Conservation (phyloP, 108 stramenopile genomes). For the Skeletonema menzelii region DNA sequence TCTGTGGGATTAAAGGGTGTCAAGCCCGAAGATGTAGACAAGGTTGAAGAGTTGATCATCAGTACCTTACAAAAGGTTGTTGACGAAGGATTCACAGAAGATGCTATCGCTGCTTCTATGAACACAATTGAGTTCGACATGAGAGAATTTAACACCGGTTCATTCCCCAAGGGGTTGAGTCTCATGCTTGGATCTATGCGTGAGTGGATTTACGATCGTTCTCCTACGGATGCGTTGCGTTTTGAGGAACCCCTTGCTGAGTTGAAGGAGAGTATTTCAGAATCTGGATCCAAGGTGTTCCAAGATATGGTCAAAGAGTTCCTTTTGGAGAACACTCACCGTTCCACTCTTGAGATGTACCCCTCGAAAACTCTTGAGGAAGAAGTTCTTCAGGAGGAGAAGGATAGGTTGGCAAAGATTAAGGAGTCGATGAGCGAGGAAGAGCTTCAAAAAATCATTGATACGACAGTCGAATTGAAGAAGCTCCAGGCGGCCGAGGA, state of each 20-base stretch:
- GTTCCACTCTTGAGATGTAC: constrained; percentile 89
- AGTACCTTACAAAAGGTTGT: constrained; percentile 80
- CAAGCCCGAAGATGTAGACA: constrained; percentile 66
- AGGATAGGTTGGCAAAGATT: constrained; percentile 73
- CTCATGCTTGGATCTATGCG: constrained; percentile 95
- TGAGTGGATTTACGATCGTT: constrained; percentile 93
- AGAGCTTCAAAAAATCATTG: constrained; percentile 82
- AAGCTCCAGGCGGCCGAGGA: constrained; percentile 90
- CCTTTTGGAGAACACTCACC: constrained; percentile 89
- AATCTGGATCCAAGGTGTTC: constrained; percentile 82
- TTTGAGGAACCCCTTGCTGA: constrained; percentile 90
- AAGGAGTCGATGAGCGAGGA: constrained; percentile 79
- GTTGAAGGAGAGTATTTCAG: constrained; percentile 84
- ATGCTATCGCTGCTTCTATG: constrained; percentile 89
- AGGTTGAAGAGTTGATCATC: constrained; percentile 83
- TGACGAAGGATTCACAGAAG: constrained; percentile 89
- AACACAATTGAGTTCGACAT: constrained; percentile 96
- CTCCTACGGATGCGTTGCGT: constrained; percentile 85
- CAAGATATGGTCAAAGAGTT: constrained; percentile 80
- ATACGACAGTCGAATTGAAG: constrained; percentile 82
- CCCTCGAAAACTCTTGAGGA: constrained; percentile 90
- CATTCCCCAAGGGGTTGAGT: constrained; percentile 93
- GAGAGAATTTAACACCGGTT: constrained; percentile 98
- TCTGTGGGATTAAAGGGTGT: constrained; percentile 93
- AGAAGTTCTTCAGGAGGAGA: constrained; percentile 75